A percentile compares a stretch with the other conserved stretches of the same genome.
phyloP scores from a whole-genome alignment of 768 basidiomycete species.

The Russula sp. region DNA sequence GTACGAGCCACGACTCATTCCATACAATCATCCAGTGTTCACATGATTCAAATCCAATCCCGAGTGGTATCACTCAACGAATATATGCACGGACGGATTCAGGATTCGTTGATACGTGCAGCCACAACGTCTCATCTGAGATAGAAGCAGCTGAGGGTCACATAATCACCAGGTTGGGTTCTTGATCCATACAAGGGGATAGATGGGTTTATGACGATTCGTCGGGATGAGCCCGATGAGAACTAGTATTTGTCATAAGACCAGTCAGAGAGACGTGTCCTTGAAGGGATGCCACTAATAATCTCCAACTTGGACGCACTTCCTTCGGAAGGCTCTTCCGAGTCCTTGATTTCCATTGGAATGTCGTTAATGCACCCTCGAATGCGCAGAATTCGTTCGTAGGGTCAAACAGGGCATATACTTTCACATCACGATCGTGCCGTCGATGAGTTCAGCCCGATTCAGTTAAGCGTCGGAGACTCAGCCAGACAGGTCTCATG shows the following conservation, averaged over 20 bases:
- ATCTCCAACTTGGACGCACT: not conserved
- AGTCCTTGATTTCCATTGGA: slow-evolving; percentile 4
- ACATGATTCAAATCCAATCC: slow-evolving; percentile 3
- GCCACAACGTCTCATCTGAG: slow-evolving; percentile 1
- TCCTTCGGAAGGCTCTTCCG: slow-evolving; percentile 2
- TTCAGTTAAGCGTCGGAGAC: slow-evolving; percentile 16
- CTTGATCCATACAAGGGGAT: not conserved
- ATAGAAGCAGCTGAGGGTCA: slow-evolving; percentile 5
- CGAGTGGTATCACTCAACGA: slow-evolving; percentile 2
- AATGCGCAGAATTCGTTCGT: slow-evolving; percentile 3
- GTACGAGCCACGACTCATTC: slow-evolving; percentile 16
- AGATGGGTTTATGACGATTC: no score
- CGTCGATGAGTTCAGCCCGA: slow-evolving; percentile 5
- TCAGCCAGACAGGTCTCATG: slow-evolving; percentile 4
- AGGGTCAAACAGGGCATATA: slow-evolving; percentile 5
- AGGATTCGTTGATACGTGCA: slow-evolving; percentile 1
- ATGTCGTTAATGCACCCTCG: slow-evolving; percentile 3
- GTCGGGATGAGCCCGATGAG: no score
- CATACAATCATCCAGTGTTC: slow-evolving; percentile 12
- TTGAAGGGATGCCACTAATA: not conserved
- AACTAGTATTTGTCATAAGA: not conserved
- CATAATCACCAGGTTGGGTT: slow-evolving; percentile 1
- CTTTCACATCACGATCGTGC: slow-evolving; percentile 4
- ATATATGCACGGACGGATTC: slow-evolving; percentile 1
- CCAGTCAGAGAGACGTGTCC: slow-evolving; percentile 1